A percentile compares a stretch with the other conserved stretches of the same genome.
These are phyloP conservation scores for Aspergillus baeticus DNA, from an alignment of 495 filamentous ascomycete genomes.

Conservation along the genomic window DNA sequence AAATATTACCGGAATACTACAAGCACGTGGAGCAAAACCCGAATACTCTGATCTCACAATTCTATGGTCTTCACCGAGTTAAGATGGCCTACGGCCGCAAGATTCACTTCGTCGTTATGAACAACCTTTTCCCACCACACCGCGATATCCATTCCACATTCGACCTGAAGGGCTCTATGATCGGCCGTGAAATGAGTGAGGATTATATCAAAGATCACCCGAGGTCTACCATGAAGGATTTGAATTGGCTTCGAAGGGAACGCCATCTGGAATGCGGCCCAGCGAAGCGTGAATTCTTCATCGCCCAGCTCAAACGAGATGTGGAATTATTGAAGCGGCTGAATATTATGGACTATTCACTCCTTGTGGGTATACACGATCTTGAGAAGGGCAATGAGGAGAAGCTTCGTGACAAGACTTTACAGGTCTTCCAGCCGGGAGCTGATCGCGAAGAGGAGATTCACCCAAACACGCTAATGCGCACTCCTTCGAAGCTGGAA, in stretches of 20 bases:
- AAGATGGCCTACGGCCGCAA: slow-evolving; percentile 98
- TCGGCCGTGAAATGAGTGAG: slow-evolving; percentile 87
- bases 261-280: slow-evolving; percentile 85
- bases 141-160: slow-evolving; percentile 97
- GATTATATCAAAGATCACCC: slow-evolving; percentile 86
- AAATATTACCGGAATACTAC: slow-evolving; percentile 91
- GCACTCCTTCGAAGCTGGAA: slow-evolving; percentile 93
- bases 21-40: slow-evolving; percentile 89
- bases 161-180: slow-evolving; percentile 95
- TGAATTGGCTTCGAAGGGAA: slow-evolving; percentile 92
- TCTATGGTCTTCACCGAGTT: slow-evolving; percentile 95
- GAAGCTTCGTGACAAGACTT: slow-evolving; percentile 89
- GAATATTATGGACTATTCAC: slow-evolving; percentile 98
- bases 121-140: slow-evolving; percentile 97
- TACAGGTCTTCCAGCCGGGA: slow-evolving; percentile 93
- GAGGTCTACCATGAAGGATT: slow-evolving; percentile 89
- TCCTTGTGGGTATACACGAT: slow-evolving; percentile 94
- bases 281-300: slow-evolving; percentile 78
- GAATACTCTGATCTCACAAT: slow-evolving; percentile 95
- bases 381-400: slow-evolving; percentile 87
- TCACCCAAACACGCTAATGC: slow-evolving; percentile 65
- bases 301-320: slow-evolving; percentile 85
- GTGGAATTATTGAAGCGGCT: slow-evolving; percentile 80
- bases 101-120: slow-evolving; percentile 99
- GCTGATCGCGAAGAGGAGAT: slow-evolving; percentile 59